These are phyloP conservation scores for Myxozyma vanderwaltii DNA, from an alignment of 805 yeast genomes.

Conservation along the genomic window DNA sequence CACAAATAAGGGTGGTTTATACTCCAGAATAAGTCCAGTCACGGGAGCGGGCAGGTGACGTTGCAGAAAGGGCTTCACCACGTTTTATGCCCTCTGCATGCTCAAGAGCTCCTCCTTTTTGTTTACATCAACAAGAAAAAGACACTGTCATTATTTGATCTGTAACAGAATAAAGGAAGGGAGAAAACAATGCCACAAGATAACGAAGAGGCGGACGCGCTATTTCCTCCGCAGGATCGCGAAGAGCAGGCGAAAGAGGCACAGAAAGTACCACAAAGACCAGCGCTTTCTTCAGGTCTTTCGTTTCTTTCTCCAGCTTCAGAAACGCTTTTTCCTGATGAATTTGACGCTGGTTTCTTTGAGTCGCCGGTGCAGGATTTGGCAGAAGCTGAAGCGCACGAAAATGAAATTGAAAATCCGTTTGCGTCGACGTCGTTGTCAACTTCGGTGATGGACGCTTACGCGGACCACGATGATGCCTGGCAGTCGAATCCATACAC, in stretches of 20 bases:
- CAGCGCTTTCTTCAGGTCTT: conserved; percentile 9
- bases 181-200: not conserved
- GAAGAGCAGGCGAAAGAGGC: no score
- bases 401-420: not conserved
- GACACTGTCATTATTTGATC: no score
- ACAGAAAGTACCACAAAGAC: conserved; percentile 1
- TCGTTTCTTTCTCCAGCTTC: conserved; percentile 12
- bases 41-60: conserved; percentile 3
- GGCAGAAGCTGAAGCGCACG: not conserved
- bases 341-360: conserved; percentile 27
- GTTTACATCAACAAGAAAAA: no score
- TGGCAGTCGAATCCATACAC: conserved; percentile 18
- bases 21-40: not conserved
- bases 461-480: conserved; percentile 18
- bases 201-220: not conserved
- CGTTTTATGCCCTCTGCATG: not conserved
- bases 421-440: conserved; percentile 13
- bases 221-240: not conserved
- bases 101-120: no score
- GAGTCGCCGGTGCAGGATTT: no score
- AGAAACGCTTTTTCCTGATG: conserved; percentile 29
- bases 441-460: conserved; percentile 10
- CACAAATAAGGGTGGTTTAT: not conserved
- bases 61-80: conserved; percentile 6
- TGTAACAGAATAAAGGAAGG: no score